Conservation (phyloP, 148 eudicot genomes). For the Nyssa sinensis region DNA sequence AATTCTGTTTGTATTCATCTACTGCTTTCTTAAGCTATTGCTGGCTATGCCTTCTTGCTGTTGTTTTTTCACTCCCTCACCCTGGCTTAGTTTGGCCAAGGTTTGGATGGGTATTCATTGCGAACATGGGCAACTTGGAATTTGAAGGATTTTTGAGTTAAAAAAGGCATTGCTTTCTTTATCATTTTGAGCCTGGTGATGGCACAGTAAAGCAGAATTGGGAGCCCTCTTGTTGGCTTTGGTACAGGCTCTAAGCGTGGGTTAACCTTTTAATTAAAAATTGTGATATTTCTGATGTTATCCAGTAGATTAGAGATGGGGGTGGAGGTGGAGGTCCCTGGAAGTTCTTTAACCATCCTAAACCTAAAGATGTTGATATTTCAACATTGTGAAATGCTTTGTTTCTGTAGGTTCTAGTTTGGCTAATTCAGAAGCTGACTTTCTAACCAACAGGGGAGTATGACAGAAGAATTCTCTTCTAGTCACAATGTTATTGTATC, state of each 20-base stretch:
- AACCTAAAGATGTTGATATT: not conserved
- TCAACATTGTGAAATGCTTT: too few species aligned
- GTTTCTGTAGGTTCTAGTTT: too few species aligned
- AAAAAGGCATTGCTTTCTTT: too few species aligned
- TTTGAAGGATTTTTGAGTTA: not conserved
- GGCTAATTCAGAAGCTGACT: not conserved
- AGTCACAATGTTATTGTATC: not conserved
- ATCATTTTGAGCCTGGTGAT: not conserved
- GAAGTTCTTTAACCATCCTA: not conserved
- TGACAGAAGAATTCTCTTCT: not conserved
- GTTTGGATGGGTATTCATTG: not conserved
- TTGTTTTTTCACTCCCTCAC: too few species aligned
- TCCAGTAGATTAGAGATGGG: not conserved
- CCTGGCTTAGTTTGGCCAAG: too few species aligned
- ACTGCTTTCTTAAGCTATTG: not conserved
- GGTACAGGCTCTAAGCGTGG: not conserved
- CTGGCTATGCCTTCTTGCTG: too few species aligned
- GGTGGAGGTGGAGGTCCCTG: slow-evolving; percentile 1
- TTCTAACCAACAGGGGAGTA: not conserved
- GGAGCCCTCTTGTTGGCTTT: not conserved
- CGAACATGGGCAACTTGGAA: not conserved
- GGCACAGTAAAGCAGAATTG: not conserved
- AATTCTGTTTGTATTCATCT: not conserved
- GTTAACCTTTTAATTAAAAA: not conserved
- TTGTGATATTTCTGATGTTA: not conserved